Evolutionary conservation across 345 rosid genomes (phyloP).

Genomic region (Hevea brasiliensis): DNA sequence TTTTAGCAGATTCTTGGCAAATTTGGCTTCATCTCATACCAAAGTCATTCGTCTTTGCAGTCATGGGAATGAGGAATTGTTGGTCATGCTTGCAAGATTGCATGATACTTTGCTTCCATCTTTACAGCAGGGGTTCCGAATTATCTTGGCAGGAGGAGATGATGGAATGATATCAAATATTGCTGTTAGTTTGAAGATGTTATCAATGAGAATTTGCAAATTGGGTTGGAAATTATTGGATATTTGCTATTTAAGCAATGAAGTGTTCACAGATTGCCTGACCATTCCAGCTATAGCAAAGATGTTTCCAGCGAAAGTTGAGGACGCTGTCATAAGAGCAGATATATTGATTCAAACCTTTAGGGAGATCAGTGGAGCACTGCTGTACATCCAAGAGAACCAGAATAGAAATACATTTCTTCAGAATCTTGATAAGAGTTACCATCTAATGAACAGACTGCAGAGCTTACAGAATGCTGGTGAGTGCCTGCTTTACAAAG

Average conservation of each 20-base stretch:
- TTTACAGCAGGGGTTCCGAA: constrained; percentile 56
- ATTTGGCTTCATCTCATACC: constrained; percentile 16
- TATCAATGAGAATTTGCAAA: constrained; percentile 61
- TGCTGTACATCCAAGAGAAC: constrained; percentile 48
- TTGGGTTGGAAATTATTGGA: constrained; percentile 83
- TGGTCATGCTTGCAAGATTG: constrained; percentile 58
- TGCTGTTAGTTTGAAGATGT: constrained; percentile 63
- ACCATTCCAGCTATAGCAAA: constrained; percentile 53
- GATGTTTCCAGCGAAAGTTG: constrained; percentile 85
- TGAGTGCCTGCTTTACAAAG: constrained; percentile 13
- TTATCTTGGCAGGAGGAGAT: constrained; percentile 45
- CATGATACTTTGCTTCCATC: constrained; percentile 89
- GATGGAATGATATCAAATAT: constrained; percentile 47
- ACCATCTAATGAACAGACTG: constrained; percentile 54
- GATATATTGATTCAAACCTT: constrained; percentile 81
- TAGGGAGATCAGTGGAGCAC: constrained; percentile 67
- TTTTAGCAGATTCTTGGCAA: not conserved
- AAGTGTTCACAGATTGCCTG: constrained; percentile 42
- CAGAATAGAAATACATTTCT: constrained; percentile 52
- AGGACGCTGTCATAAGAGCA: constrained; percentile 83
- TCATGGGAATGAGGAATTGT: constrained; percentile 75
- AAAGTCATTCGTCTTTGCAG: constrained; percentile 46
- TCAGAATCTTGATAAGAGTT: constrained; percentile 56
- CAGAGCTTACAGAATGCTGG: constrained; percentile 68
- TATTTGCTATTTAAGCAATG: constrained; percentile 64